A percentile compares a stretch with the other conserved stretches of the same genome.
phyloP scores from a whole-genome alignment of 176 grass and related monocot genomes.

The Neostapfia colusana region DNA sequence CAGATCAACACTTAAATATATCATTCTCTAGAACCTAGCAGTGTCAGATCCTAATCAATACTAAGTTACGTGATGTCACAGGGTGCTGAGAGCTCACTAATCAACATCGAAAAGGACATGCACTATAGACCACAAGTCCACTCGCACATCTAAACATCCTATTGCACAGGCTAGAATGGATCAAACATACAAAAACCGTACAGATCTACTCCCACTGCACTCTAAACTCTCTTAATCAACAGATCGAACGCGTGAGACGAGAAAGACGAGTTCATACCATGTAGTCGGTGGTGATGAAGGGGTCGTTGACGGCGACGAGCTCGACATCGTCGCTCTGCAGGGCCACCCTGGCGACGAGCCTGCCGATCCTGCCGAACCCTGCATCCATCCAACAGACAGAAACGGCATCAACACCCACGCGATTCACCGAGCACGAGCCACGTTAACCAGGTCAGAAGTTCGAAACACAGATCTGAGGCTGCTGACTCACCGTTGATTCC shows the following conservation, averaged over 20 bases:
- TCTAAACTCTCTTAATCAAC: neutral
- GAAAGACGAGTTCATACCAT: constrained; percentile 46
- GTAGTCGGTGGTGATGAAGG: constrained; percentile 87
- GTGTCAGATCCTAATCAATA: neutral
- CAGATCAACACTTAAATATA: neutral
- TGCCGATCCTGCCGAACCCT: constrained; percentile 82
- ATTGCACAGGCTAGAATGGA: neutral
- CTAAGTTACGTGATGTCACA: neutral
- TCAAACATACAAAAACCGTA: neutral
- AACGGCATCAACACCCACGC: neutral
- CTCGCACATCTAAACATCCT: neutral
- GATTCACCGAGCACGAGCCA: neutral
- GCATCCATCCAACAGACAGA: neutral
- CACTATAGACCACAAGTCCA: neutral
- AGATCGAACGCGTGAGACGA: neutral
- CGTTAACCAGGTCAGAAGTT: neutral
- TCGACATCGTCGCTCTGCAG: constrained; percentile 81
- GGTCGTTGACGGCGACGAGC: constrained; percentile 81
- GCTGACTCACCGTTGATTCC: constrained; percentile 69
- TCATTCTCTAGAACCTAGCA: neutral
- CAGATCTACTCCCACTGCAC: neutral
- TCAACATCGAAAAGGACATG: neutral
- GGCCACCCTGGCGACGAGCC: constrained; percentile 76
- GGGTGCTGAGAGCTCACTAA: neutral
- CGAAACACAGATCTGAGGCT: neutral